These are phyloP conservation scores for Silene latifolia DNA, from an alignment of 148 eudicot genomes.

Conservation along the genomic window DNA sequence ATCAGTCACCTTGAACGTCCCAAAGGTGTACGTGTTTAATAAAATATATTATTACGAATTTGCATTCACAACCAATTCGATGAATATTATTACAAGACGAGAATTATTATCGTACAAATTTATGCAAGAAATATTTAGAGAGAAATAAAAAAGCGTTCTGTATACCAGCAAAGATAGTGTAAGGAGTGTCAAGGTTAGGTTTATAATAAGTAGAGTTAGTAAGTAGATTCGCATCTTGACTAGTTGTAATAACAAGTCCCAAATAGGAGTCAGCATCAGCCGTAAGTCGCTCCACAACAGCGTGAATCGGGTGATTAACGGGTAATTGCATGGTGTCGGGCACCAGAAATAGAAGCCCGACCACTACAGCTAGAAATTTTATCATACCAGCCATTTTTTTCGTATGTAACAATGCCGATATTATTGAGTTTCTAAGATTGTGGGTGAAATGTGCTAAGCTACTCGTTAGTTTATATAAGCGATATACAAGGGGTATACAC, in stretches of 20 bases:
- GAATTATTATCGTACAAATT: too few species aligned
- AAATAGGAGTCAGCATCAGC: not conserved
- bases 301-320: slow-evolving; percentile 11
- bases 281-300: slow-evolving; percentile 14
- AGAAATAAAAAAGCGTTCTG: not conserved
- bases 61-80: too few species aligned
- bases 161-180: slow-evolving; percentile 18
- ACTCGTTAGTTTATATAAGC: slow-evolving; percentile 10
- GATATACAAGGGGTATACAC: too few species aligned
- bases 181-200: slow-evolving; percentile 3
- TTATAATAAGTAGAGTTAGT: slow-evolving; percentile 16
- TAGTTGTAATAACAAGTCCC: slow-evolving; percentile 16
- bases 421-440: not conserved
- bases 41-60: too few species aligned
- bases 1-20: too few species aligned
- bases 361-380: slow-evolving; percentile 5
- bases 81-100: too few species aligned
- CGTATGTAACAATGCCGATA: too few species aligned
- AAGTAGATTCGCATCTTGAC: not conserved
- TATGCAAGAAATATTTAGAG: not conserved
- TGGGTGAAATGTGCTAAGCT: not conserved
- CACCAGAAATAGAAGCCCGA: slow-evolving; percentile 23
- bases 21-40: not conserved
- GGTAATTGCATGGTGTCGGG: slow-evolving; percentile 25
- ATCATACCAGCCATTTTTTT: not conserved